These are phyloP conservation scores for Puccinia novopanici DNA, from an alignment of 1,284 basidiomycete species.

Conservation along the genomic window DNA sequence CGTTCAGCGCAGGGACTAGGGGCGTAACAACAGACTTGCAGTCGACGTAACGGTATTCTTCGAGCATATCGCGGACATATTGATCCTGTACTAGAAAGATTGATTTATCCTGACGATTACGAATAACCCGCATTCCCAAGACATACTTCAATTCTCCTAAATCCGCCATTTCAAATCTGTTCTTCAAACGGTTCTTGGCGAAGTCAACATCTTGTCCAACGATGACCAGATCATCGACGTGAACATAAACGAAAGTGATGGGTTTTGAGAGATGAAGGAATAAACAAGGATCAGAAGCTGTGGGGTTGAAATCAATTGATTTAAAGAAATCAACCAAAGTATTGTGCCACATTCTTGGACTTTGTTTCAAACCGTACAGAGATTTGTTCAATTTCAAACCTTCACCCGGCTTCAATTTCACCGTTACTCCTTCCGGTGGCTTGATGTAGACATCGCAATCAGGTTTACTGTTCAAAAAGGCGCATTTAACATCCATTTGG, in stretches of 20 bases:
- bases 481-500: conserved; percentile 32
- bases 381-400: conserved; percentile 17
- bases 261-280: no score
- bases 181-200: neutral
- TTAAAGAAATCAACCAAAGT: neutral
- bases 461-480: conserved; percentile 8
- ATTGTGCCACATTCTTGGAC: conserved; percentile 17
- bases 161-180: no score
- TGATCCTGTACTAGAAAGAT: conserved; percentile 24
- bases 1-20: neutral
- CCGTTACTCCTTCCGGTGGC: neutral
- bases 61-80: conserved; percentile 5
- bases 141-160: conserved; percentile 1
- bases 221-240: neutral
- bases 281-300: neutral
- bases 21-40: neutral
- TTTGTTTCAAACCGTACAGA: conserved; percentile 28
- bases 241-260: conserved; percentile 13
- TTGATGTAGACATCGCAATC: conserved; percentile 12
- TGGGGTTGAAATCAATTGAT: neutral
- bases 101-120: neutral
- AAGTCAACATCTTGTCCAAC: neutral
- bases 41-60: neutral
- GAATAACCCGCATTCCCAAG: conserved; percentile 14
- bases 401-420: neutral